Conservation (phyloP, 2,329 filamentous ascomycete species). For the Fusarium redolens region DNA sequence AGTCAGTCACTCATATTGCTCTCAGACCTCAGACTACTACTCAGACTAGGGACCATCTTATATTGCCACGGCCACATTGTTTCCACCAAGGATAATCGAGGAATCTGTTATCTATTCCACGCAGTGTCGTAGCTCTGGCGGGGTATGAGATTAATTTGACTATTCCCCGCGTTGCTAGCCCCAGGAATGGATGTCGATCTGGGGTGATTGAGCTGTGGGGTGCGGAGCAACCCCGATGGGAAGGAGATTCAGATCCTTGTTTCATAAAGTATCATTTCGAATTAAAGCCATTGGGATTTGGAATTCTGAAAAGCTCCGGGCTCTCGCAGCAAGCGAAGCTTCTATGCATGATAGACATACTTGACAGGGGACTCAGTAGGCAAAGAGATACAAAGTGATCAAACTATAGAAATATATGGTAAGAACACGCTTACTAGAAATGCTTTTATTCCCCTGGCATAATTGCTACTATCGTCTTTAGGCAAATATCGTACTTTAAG, state of each 20-base stretch:
- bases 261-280: no score
- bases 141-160: neutral
- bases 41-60: neutral
- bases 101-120: neutral
- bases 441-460: neutral
- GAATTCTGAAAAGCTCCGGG: neutral
- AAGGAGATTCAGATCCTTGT: slow-evolving; percentile 1
- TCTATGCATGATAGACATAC: neutral
- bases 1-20: neutral
- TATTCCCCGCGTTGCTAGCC: slow-evolving; percentile 12
- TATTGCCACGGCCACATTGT: neutral
- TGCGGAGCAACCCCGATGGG: neutral
- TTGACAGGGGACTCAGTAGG: neutral
- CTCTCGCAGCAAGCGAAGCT: neutral
- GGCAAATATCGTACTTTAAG: slow-evolving; percentile 12
- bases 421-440: neutral
- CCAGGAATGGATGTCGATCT: slow-evolving; percentile 7
- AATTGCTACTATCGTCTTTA: slow-evolving; percentile 3
- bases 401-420: neutral
- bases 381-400: neutral
- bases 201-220: slow-evolving; percentile 16
- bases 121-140: neutral
- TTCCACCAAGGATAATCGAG: slow-evolving; percentile 33
- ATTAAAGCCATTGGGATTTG: neutral
- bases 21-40: neutral